Base-by-base conservation (phyloP, 192 early-diverging fungal species). In the Piromyces sp. region DNA sequence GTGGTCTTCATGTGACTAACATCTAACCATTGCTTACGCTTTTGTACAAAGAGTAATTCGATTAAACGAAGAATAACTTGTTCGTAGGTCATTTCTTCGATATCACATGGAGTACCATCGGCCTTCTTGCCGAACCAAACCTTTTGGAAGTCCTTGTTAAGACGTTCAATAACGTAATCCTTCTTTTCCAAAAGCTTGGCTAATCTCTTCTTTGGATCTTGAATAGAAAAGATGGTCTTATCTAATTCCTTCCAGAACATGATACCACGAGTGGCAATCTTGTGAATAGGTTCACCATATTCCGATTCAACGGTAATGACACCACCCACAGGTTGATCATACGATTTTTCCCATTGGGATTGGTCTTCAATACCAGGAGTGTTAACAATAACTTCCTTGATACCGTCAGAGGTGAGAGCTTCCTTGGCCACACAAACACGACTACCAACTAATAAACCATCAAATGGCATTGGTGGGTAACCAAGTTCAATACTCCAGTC, bases 351-450 rank as follows among this genome's bases (percentile, higher is more conserved):
- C 97, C 97, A 97, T 58, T 93, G 89, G 19, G 88, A 79, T 81
- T 91, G 89, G 81, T 98, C 95, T 7, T 83, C 79, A 38, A 97
- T 90, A 33, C 96, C 97, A 30, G 95, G 89, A 6, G 95, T 90
- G 36, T 88, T 89, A 13, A 92, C 95, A 84, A 98, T 97, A 58
- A 95, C 90, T 84, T 96, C 87, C 89, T 97, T 98, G 79, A 93
- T 94, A 4, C 86, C 91, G 1, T 84, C 87, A 29, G 93, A 94
- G 3, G 96, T 93, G 36, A 90, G 85, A 58, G 91, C 91, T 86
- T 98, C 96, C 85, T 95, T 93, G 58, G 96, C 93, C 31, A 96
- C 95, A 95, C 97, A 96, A 80, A 97, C 90, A 82, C 95, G 95
- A n/a, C 95, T 96, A n/a, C 94, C 97, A 81, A 98, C 92, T 80